Evolutionary conservation across 2,329 filamentous ascomycete species (phyloP).

Genomic region (Colletotrichum lindemuthianum): DNA sequence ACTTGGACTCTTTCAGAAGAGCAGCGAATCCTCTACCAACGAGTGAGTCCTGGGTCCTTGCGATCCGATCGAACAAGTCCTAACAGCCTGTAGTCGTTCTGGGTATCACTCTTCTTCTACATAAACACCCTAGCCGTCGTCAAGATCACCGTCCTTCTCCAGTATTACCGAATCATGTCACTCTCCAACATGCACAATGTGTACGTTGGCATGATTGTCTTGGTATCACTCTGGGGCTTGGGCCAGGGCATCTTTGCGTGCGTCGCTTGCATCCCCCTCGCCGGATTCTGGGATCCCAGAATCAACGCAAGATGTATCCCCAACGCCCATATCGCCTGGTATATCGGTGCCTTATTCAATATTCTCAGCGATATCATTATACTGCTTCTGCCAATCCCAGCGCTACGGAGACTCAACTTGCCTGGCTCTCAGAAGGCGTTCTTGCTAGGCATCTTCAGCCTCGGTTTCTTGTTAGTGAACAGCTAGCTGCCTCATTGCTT

Average conservation of each 20-base stretch:
- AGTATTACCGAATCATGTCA: constrained; percentile 8
- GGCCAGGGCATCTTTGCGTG: background rate
- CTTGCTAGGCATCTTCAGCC: constrained; percentile 8
- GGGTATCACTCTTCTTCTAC: background rate
- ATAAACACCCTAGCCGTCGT: background rate
- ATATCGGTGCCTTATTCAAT: constrained; percentile 5
- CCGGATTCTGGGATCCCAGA: constrained; percentile 2
- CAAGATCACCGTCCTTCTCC: constrained; percentile 1
- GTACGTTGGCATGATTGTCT: constrained; percentile 1
- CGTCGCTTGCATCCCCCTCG: background rate
- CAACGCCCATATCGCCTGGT: constrained; percentile 1
- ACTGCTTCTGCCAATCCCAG: background rate
- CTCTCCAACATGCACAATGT: constrained; percentile 1
- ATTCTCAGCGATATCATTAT: constrained; percentile 8
- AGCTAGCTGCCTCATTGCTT: too few species aligned
- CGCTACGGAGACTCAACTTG: constrained; percentile 1
- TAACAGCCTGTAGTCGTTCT: background rate
- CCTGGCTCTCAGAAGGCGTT: constrained; percentile 12
- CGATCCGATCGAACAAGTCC: background rate
- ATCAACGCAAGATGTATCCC: constrained; percentile 5
- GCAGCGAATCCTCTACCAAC: background rate
- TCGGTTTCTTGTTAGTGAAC: constrained; percentile 9
- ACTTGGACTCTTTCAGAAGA: background rate
- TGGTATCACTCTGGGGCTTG: constrained; percentile 2
- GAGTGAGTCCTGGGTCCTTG: background rate